These are phyloP conservation scores for Amaranthus cruentus DNA, from an alignment of 148 eudicot genomes.

Conservation along the genomic window DNA sequence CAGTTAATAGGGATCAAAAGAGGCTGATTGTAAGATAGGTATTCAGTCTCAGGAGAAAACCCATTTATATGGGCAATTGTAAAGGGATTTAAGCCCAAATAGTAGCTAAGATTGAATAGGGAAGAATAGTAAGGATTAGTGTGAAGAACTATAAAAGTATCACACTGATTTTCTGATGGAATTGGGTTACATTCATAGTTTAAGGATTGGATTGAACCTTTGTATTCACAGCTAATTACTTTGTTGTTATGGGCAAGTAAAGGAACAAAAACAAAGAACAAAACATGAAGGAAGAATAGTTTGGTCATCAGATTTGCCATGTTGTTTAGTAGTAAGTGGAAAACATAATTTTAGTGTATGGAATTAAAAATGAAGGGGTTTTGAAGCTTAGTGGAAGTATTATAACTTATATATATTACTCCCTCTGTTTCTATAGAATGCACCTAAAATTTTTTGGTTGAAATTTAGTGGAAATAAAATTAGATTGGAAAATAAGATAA, in stretches of 20 bases:
- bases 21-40: constrained; percentile 38
- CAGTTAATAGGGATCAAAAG: constrained; percentile 58
- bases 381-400: constrained; percentile 1
- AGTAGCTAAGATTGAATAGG: constrained; percentile 41
- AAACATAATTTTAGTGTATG: constrained; percentile 19
- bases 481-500: too few relatives aligned
- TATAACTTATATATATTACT: neutral
- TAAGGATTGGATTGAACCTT: constrained; percentile 17
- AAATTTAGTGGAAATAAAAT: too few relatives aligned
- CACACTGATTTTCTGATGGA: constrained; percentile 30
- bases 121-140: constrained; percentile 53
- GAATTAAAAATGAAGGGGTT: constrained; percentile 15
- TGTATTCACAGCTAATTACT: constrained; percentile 32
- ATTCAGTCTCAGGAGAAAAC: constrained; percentile 36
- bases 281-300: constrained; percentile 22
- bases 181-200: constrained; percentile 28
- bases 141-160: constrained; percentile 41
- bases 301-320: constrained; percentile 30
- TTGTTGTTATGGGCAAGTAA: constrained; percentile 25
- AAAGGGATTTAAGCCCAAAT: constrained; percentile 41
- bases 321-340: constrained; percentile 10
- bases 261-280: constrained; percentile 22
- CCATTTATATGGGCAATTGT: constrained; percentile 42
- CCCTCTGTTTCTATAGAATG: too few relatives aligned
- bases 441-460: too few relatives aligned